Base-by-base conservation (phyloP, 768 basidiomycete genomes). In the Mycena venus region DNA sequence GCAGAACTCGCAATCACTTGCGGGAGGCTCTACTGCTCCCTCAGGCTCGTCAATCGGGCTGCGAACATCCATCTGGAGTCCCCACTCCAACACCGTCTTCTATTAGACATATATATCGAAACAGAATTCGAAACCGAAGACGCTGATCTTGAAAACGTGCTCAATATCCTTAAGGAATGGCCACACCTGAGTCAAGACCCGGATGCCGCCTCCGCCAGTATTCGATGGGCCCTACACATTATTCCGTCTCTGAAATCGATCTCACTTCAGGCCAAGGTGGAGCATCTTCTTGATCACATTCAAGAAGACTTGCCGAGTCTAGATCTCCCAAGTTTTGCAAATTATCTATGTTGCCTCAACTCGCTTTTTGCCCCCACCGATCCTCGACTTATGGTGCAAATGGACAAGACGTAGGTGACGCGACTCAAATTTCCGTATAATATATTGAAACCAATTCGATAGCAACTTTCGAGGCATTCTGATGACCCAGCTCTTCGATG, bases 291-390 rank as follows among this genome's bases (percentile, higher is more conserved):
- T 38, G 49, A 49, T 29, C 63, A 65, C 14, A 25, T 65, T 17
- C n/a, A 36, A 12, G 63, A 65, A 4, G 34, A 53, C 4, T 38
- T 27, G 4, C 34, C 36, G 14, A 65, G n/a, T 15, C 17, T 66
- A 1, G 51, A 66, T n/a, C 21, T 19, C 1, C 3, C 31, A 0
- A 27, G 23, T 5, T 66, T 55, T n/a, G 34, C 64, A 23, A 55
- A 66, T n/a, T 66, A 66, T 31, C 34, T 66, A 7, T 66, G 64
- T 17, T 53, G 64, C 40, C 23, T 66, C 34, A 29, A 19, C 25
- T 38, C 64, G 15, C 38, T 66, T 21, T 27, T 66, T 29, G 34
- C 21, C 2, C 51, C 51, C 1, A 34, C 38, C 8, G 31, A 66
- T 36, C 51, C 23, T 19, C 49, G 31, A n/a, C 7, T 66, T 15